Evolutionary conservation across 2,329 filamentous ascomycete genomes (phyloP).

Genomic region (Pestalotiopsis sp.): DNA sequence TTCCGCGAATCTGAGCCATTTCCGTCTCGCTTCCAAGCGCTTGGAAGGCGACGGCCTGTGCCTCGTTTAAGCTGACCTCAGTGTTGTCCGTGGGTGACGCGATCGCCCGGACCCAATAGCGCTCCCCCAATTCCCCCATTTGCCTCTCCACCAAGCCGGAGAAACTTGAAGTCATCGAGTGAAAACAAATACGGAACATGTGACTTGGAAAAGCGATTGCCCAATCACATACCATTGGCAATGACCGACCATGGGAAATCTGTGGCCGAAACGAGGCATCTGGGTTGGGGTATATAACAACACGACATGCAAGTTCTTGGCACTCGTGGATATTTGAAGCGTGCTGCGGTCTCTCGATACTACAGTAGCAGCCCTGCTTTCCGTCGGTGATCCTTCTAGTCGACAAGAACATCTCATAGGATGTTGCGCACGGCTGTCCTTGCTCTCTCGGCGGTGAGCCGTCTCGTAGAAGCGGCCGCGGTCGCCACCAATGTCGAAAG

Average conservation of each 20-base stretch:
- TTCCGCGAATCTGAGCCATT: conserved; percentile 8
- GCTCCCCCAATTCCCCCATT: not conserved
- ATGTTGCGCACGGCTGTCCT: conserved; percentile 4
- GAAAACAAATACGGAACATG: not conserved
- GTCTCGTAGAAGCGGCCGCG: not conserved
- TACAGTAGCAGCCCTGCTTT: no score
- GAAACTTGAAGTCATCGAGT: not conserved
- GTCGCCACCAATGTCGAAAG: not conserved
- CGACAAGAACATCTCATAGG: not conserved
- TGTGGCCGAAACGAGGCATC: conserved; percentile 1
- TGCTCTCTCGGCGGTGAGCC: not conserved
- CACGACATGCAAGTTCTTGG: not conserved
- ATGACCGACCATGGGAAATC: not conserved
- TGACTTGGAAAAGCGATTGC: not conserved
- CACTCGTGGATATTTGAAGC: not conserved
- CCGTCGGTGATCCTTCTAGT: not conserved
- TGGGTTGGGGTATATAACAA: conserved; percentile 2
- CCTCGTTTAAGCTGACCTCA: not conserved
- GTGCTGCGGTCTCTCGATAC: not conserved
- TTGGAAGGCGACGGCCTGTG: not conserved
- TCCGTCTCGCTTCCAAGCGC: not conserved
- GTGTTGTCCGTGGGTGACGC: not conserved
- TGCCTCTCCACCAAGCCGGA: conserved; percentile 7
- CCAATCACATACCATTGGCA: not conserved
- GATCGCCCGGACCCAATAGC: not conserved